Evolutionary conservation across 164 flowering plant species (phyloP).

Genomic region (Aristolochia contorta): DNA sequence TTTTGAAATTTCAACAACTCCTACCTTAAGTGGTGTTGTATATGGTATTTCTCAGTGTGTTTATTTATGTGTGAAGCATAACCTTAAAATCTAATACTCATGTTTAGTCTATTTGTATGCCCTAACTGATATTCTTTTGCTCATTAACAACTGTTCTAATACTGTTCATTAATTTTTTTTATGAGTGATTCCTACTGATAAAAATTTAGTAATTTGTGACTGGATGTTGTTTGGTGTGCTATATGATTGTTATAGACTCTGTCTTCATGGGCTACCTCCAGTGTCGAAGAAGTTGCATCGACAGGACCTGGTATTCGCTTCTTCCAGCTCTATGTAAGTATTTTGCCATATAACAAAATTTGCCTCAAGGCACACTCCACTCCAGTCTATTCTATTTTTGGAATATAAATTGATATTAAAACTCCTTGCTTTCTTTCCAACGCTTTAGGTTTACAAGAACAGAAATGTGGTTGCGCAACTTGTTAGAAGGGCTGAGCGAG

Average conservation of each 20-base stretch:
- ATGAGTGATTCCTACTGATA: not conserved
- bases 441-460: constrained; percentile 62
- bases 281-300: constrained; percentile 88
- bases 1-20: too few relatives aligned
- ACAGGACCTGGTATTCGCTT: constrained; percentile 84
- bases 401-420: too few relatives aligned
- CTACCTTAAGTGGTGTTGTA: too few relatives aligned
- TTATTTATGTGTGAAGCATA: too few relatives aligned
- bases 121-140: too few relatives aligned
- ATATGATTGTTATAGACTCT: constrained; percentile 38
- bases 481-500: constrained; percentile 86
- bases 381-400: not conserved
- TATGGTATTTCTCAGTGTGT: too few relatives aligned
- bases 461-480: constrained; percentile 75
- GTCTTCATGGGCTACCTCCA: constrained; percentile 84
- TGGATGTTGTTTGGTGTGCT: constrained; percentile 1
- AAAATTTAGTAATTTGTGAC: not conserved
- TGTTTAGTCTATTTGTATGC: too few relatives aligned
- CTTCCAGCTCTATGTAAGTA: constrained; percentile 82
- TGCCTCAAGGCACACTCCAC: too few relatives aligned
- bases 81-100: too few relatives aligned
- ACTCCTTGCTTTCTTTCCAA: too few relatives aligned
- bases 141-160: too few relatives aligned
- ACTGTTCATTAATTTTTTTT: not conserved
- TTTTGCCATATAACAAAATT: not conserved